A percentile compares a stretch with the other conserved stretches of the same genome.
Conservation (phyloP, 2,329 filamentous ascomycete species). For the Cladophialophora chaetospira region DNA sequence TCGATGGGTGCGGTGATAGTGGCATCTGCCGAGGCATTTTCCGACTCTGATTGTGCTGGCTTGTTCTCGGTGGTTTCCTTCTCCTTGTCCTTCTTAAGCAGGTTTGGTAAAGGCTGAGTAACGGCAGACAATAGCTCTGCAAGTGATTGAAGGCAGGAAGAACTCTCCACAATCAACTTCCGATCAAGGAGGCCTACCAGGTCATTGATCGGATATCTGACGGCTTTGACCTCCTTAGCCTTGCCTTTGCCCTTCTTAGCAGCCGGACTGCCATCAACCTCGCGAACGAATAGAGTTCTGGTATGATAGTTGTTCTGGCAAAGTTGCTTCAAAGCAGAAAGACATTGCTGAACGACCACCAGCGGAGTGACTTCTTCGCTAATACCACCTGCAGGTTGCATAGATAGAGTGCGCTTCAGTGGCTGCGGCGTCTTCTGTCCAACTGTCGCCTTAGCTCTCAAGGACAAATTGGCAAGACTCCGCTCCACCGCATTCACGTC, state of each 20-base stretch:
- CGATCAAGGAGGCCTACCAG: constrained; percentile 85
- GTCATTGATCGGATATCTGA: constrained; percentile 89
- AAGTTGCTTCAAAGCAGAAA: constrained; percentile 80
- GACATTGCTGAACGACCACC: constrained; percentile 92
- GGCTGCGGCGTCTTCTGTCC: constrained; percentile 80
- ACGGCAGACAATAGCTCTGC: constrained; percentile 85
- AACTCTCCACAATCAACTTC: constrained; percentile 95
- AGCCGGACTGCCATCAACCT: constrained; percentile 79
- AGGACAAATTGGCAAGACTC: constrained; percentile 89
- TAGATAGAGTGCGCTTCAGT: constrained; percentile 73
- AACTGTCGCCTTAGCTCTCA: constrained; percentile 80
- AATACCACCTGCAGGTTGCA: constrained; percentile 55
- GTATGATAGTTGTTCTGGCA: constrained; percentile 84
- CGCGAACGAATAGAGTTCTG: constrained; percentile 87
- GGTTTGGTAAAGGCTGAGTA: constrained; percentile 77
- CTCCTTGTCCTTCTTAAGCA: constrained; percentile 76
- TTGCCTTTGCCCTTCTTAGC: constrained; percentile 91
- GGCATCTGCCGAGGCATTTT: constrained; percentile 31
- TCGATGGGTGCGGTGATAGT: constrained; percentile 41
- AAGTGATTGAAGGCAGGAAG: constrained; percentile 92
- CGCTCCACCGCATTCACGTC: constrained; percentile 93
- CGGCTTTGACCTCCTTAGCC: constrained; percentile 77
- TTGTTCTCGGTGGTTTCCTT: constrained; percentile 40
- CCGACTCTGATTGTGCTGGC: constrained; percentile 28
- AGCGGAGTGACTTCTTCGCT: constrained; percentile 90